Evolutionary conservation across 83 land plant genomes (phyloP).

Genomic region (Picea mariana): DNA sequence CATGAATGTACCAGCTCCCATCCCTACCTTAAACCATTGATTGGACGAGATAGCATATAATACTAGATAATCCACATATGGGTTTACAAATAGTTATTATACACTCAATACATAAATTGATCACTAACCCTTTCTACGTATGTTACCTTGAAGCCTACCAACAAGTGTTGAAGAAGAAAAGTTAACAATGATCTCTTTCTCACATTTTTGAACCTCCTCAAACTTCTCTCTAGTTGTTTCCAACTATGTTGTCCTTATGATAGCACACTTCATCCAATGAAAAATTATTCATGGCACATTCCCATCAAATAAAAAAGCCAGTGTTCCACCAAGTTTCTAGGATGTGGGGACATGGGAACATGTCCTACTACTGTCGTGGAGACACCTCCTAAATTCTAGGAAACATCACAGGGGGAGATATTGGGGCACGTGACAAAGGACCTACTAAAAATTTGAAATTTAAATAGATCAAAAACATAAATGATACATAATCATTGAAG

Average conservation of each 20-base stretch:
- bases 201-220: conserved; percentile 22
- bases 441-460: too few species aligned
- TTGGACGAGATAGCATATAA: not conserved
- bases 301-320: too few species aligned
- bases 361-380: too few species aligned
- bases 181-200: conserved; percentile 17
- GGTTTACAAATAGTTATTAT: not conserved
- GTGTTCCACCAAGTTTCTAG: too few species aligned
- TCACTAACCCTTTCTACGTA: not conserved
- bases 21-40: not conserved
- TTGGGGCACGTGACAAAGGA: too few species aligned
- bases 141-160: conserved; percentile 31
- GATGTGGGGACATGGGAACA: too few species aligned
- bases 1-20: not conserved
- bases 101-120: not conserved
- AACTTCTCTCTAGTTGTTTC: conserved; percentile 38
- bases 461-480: too few species aligned
- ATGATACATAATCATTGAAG: too few species aligned
- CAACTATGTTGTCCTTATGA: conserved; percentile 37
- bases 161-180: conserved; percentile 30
- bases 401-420: too few species aligned
- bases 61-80: not conserved
- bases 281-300: too few species aligned
- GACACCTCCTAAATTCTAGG: too few species aligned
- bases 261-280: conserved; percentile 35